These are phyloP conservation scores for Pinus taeda DNA, from an alignment of 75 land plant species.

Conservation along the genomic window DNA sequence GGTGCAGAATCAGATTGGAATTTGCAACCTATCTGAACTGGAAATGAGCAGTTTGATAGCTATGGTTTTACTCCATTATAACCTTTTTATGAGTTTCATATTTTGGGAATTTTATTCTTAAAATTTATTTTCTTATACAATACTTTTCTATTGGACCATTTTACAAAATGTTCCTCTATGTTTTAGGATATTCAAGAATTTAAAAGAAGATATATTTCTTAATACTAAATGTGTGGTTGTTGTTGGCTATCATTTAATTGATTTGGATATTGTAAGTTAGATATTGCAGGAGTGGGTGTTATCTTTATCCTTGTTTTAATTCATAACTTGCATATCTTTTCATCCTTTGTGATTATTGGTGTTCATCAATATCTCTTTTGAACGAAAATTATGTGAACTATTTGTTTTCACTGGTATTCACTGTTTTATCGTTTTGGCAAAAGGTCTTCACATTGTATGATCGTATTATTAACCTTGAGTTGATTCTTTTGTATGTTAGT, in stretches of 20 bases:
- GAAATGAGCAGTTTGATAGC: too few relatives aligned
- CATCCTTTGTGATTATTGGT: not conserved
- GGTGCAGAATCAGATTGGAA: too few relatives aligned
- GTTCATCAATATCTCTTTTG: not conserved
- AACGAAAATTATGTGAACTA: not conserved
- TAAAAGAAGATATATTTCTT: not conserved
- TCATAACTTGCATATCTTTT: not conserved
- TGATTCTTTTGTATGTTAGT: not conserved
- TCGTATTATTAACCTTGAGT: not conserved
- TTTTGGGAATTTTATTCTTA: not conserved
- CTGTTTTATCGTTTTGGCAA: not conserved
- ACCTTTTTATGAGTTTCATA: not conserved
- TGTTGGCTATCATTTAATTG: not conserved
- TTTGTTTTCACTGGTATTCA: not conserved
- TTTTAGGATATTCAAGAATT: not conserved
- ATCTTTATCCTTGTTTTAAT: not conserved
- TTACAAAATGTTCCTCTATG: not conserved
- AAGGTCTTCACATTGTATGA: not conserved
- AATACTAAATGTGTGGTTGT: not conserved
- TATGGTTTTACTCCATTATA: too few relatives aligned
- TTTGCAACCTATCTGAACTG: too few relatives aligned
- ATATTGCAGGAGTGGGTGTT: not conserved
- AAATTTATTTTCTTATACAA: not conserved
- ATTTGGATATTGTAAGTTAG: not conserved
- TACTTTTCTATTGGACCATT: not conserved